Evolutionary conservation across 2,329 filamentous ascomycete species (phyloP), one percentile per base, ranked within the genome.

Genomic region (Geoglossum cookeanum): DNA sequence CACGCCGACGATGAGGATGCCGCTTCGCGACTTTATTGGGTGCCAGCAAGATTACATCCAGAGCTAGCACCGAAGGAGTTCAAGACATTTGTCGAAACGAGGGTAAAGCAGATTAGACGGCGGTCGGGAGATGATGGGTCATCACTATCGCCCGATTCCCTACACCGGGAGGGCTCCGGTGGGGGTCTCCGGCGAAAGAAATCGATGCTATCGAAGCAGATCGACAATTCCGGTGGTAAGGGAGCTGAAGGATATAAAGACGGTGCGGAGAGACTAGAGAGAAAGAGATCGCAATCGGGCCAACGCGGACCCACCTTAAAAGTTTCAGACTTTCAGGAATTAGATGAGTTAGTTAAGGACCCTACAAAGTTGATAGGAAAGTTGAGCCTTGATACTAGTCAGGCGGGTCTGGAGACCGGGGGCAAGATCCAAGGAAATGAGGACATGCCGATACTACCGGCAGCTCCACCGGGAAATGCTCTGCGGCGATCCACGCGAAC

Each of bases 41-140:
- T 98, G 4, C 92, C 92, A 4, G 92, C 92, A 29, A 81, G 89
- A 59, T 78, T 98, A 32, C 92, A 98, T 65, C 92, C 92, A 0
- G 92, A 98, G 69, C 75, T 98, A 54, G 92, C 92, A 2, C 92
- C 92, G 0, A 89, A 86, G 66, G 92, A 96, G 64, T 98, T 97
- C 75, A 96, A 94, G 70, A 91, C 85, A 0, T 98, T 97, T 63
- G 78, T 98, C 1, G 91, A 98, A 65, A 94, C 90, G 61, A 83
- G 90, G 65, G 87, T 96, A 11, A 86, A 95, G 63, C 84, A 87
- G 39, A 94, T 97, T 63, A 84, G 88, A 68, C 78, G 90, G 62
- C 80, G 87, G 64, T 94, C 90, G 0, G 84, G 84, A 29, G 88
- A 83, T 62, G 83, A 76, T 61, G 49, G 49, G 17, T 75, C 75